These are phyloP conservation scores for Chytridium lagenaria DNA, from an alignment of 371 early-diverging fungal species.

Conservation along the genomic window DNA sequence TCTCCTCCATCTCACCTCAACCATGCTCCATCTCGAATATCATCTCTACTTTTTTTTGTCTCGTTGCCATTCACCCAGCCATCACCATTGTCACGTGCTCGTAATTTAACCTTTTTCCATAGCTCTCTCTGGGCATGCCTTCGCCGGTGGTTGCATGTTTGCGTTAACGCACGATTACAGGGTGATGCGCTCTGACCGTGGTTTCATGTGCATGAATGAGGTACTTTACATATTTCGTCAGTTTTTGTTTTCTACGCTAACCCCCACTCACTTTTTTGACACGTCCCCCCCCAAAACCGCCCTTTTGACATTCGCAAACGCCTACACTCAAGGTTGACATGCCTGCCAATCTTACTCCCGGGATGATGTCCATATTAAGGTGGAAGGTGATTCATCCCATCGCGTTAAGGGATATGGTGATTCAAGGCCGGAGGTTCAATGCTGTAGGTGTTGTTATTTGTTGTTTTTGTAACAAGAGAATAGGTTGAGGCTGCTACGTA, in stretches of 20 bases:
- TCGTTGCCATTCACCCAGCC: too few relatives aligned
- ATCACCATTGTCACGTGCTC: too few relatives aligned
- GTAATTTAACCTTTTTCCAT: too few relatives aligned
- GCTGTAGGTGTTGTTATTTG: constrained; percentile 28
- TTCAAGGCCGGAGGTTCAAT: constrained; percentile 71
- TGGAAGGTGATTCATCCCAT: constrained; percentile 59
- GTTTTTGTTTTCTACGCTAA: too few relatives aligned
- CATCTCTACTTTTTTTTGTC: too few relatives aligned
- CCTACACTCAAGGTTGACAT: too few relatives aligned
- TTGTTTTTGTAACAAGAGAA: neutral
- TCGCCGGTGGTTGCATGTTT: constrained; percentile 85
- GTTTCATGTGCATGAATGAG: constrained; percentile 82
- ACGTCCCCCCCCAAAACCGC: too few relatives aligned
- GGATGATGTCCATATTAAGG: constrained; percentile 73
- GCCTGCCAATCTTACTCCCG: constrained; percentile 71
- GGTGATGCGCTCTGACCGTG: constrained; percentile 81
- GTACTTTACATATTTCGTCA: too few relatives aligned
- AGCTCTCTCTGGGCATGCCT: constrained; percentile 68
- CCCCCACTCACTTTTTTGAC: too few relatives aligned
- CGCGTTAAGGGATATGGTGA: constrained; percentile 67
- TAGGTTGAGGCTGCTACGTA: neutral
- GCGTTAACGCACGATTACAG: constrained; percentile 83
- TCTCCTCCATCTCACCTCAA: neutral
- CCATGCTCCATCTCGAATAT: neutral
- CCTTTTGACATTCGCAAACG: too few relatives aligned